Evolutionary conservation across 1,284 basidiomycete genomes (phyloP), one percentile per base, ranked within the genome.

Genomic region (Ganoderma multipileum): DNA sequence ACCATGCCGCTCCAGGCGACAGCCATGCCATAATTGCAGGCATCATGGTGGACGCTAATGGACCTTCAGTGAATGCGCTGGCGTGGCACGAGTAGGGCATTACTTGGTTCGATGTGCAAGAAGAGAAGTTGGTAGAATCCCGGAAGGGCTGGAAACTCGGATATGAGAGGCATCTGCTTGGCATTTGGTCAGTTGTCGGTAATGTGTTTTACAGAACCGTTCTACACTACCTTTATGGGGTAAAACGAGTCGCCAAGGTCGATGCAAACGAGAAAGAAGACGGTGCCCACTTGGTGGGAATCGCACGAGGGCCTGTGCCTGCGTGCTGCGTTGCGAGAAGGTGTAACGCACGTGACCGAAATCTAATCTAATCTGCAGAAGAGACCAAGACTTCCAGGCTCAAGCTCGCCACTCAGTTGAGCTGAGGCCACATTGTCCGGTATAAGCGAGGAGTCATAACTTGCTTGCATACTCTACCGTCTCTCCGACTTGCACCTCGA

Each of bases 51-150:
- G 88, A 88, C 28, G 85, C 90, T 91, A 71, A 71, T 0, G 30
- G 23, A 54, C 14, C 39, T 16, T 61, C 7, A 61, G 42, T 42
- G 12, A 44, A 61, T 16, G 18, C 28, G 58, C 16, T 44, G n/a
- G 47, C 20, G 55, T 44, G 3, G 60, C 42, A 44, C 54, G 20
- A 30, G 26, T 8, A 63, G 39, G 65, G n/a, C 76, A 84, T 72
- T 68, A 91, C 91, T 75, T 50, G 91, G 92, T 77, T 94, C 92
- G 18, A 92, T 76, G 76, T 92, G 87, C 41, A 93, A 79, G 76
- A 92, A 93, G 12, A 92, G 79, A 8, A 87, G 75, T 65, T 86
- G 84, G 79, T 94, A 94, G 73, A 91, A 85, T 14, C 91, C 89
- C 44, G 89, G 85, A 55, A 93, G 81, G 9, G 89, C 91, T 62